Evolutionary conservation across 371 early-diverging fungal genomes (phyloP).

Genomic region (Rhizopus stolonifer): DNA sequence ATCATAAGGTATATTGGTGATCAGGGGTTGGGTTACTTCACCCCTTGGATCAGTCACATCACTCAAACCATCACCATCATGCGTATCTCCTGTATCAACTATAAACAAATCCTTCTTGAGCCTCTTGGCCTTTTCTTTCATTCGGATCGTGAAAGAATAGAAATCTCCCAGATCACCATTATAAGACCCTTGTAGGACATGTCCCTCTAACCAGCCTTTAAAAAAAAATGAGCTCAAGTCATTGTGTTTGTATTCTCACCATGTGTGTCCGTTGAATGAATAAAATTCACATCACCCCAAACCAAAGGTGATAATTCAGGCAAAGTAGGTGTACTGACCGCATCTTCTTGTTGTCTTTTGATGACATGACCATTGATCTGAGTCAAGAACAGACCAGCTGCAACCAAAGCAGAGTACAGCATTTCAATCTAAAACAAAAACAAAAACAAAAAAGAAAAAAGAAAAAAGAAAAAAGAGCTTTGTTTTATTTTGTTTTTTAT

Average conservation of each 20-base stretch:
- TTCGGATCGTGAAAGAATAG: slow-evolving; percentile 51
- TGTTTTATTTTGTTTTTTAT: too few species aligned
- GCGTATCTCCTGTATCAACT: slow-evolving; percentile 57
- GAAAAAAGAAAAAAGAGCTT: too few species aligned
- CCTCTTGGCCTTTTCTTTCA: slow-evolving; percentile 48
- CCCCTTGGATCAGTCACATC: slow-evolving; percentile 49
- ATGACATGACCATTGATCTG: neutral
- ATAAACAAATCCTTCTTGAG: slow-evolving; percentile 55
- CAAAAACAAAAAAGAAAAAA: too few species aligned
- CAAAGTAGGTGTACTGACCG: neutral
- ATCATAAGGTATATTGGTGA: slow-evolving; percentile 48
- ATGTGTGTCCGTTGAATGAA: slow-evolving; percentile 52
- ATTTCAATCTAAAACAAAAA: neutral
- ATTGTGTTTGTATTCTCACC: slow-evolving; percentile 9
- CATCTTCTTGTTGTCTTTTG: slow-evolving; percentile 14
- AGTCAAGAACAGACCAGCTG: neutral
- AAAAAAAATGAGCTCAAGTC: neutral
- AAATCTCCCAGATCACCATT: slow-evolving; percentile 60
- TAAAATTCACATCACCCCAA: slow-evolving; percentile 56
- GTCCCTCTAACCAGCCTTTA: slow-evolving; percentile 25
- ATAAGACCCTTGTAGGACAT: slow-evolving; percentile 42
- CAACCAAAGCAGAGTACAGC: neutral
- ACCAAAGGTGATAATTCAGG: slow-evolving; percentile 25
- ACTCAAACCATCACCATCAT: slow-evolving; percentile 53
- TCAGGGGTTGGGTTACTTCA: slow-evolving; percentile 43